These are phyloP conservation scores for Calocera cornea DNA, from an alignment of 768 basidiomycete species.

Conservation along the genomic window DNA sequence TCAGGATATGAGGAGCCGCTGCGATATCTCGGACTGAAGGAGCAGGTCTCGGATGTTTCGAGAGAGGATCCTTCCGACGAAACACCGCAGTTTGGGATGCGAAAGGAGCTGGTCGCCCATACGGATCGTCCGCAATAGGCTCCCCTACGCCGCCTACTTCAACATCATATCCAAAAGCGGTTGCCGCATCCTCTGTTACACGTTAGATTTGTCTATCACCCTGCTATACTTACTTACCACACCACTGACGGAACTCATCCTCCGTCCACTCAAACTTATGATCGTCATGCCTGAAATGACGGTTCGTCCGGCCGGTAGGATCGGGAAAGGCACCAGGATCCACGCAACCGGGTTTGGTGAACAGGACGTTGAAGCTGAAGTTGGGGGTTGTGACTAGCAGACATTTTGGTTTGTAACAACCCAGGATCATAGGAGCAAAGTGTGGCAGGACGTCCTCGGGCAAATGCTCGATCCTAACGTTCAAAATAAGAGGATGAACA, in stretches of 20 bases:
- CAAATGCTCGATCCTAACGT: constrained; percentile 65
- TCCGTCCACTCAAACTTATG: constrained; percentile 85
- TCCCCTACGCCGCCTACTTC: constrained; percentile 46
- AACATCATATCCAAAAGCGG: constrained; percentile 61
- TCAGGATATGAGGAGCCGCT: constrained; percentile 30
- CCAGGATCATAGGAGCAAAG: constrained; percentile 60
- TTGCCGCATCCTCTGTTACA: constrained; percentile 28
- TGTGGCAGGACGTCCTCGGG: constrained; percentile 40
- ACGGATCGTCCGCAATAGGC: constrained; percentile 47
- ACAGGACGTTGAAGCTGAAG: constrained; percentile 67
- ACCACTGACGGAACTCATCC: constrained; percentile 59
- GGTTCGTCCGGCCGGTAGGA: constrained; percentile 58
- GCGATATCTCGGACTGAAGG: neutral
- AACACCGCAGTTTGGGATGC: constrained; percentile 58
- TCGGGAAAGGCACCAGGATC: constrained; percentile 34
- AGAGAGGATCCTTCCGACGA: constrained; percentile 21
- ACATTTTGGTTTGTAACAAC: constrained; percentile 58
- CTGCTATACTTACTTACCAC: constrained; percentile 19
- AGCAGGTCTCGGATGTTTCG: too few relatives aligned
- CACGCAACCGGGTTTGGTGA: constrained; percentile 36
- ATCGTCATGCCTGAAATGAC: constrained; percentile 67
- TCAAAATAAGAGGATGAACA: neutral
- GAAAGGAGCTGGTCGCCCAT: constrained; percentile 51
- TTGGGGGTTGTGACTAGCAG: constrained; percentile 76
- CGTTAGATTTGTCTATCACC: neutral